phyloP scores from a whole-genome alignment of 23 red algal species.

The Cyanidiococcus yangmingshanensis region DNA sequence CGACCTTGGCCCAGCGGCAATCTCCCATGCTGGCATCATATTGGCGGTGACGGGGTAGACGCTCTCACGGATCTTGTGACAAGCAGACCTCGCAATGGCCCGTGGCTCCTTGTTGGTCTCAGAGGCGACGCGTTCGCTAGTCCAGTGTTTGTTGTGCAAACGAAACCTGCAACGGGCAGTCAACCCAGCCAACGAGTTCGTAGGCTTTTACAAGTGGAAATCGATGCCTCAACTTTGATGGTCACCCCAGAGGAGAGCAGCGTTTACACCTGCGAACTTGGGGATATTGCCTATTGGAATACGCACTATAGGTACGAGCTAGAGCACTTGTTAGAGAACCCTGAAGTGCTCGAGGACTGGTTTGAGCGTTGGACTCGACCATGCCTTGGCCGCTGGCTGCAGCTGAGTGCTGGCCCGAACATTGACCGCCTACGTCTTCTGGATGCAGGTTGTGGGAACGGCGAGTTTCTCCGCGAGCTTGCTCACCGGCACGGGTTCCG shows the following conservation, averaged over 20 bases:
- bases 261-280: slow-evolving; percentile 1
- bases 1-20: no score
- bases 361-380: slow-evolving; percentile 7
- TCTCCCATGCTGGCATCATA: no score
- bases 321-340: not conserved
- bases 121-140: no score
- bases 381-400: not conserved
- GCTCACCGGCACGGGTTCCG: slow-evolving; percentile 15
- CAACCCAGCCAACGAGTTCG: no score
- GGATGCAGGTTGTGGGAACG: slow-evolving; percentile 32
- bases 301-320: not conserved
- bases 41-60: no score
- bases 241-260: not conserved
- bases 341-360: slow-evolving; percentile 21
- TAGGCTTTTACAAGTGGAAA: no score
- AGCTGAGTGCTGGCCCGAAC: not conserved
- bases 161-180: no score
- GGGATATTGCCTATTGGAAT: slow-evolving; percentile 6
- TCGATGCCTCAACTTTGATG: no score
- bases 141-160: no score
- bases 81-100: no score
- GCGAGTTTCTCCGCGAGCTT: slow-evolving; percentile 17
- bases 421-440: slow-evolving; percentile 9
- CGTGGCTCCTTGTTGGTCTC: no score
- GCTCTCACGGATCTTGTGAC: no score